Conservation (phyloP, 768 basidiomycete species). For the Mycena galericulata region DNA sequence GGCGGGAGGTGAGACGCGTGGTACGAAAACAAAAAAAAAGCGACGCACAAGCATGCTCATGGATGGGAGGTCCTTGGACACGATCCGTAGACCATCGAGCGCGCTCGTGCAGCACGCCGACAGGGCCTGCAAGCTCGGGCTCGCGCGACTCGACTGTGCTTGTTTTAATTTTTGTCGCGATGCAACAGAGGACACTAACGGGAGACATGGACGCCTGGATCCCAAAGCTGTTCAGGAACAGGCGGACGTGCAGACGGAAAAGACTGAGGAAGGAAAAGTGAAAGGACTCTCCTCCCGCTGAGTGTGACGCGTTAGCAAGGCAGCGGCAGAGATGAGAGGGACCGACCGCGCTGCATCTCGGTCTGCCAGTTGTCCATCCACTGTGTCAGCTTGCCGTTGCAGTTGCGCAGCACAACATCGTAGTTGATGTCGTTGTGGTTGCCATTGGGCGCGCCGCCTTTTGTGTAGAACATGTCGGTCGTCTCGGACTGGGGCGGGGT, state of each 20-base stretch:
- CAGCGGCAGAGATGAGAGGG: not conserved
- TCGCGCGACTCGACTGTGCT: constrained; percentile 64
- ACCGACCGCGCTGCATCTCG: constrained; percentile 78
- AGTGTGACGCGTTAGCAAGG: constrained; percentile 28
- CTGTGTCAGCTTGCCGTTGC: constrained; percentile 76
- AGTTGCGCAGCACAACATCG: constrained; percentile 76
- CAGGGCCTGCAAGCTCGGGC: constrained; percentile 75
- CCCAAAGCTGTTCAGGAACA: constrained; percentile 89
- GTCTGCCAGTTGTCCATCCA: constrained; percentile 81
- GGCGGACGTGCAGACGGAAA: constrained; percentile 81
- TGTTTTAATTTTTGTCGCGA: constrained; percentile 20
- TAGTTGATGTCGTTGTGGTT: constrained; percentile 76
- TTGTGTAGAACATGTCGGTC: constrained; percentile 76
- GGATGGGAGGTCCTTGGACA: constrained; percentile 77
- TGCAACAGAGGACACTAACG: constrained; percentile 50
- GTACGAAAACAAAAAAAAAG: not conserved
- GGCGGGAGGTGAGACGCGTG: constrained; percentile 26
- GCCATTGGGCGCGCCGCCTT: constrained; percentile 55
- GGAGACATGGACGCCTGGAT: constrained; percentile 72
- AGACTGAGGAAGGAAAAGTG: constrained; percentile 81
- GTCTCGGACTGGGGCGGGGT: constrained; percentile 70
- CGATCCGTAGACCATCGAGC: constrained; percentile 74
- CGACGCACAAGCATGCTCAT: constrained; percentile 78
- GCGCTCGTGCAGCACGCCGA: constrained; percentile 82
- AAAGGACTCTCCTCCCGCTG: constrained; percentile 80